phyloP scores from a whole-genome alignment of 768 basidiomycete genomes.

The Tulasnella sp. region DNA sequence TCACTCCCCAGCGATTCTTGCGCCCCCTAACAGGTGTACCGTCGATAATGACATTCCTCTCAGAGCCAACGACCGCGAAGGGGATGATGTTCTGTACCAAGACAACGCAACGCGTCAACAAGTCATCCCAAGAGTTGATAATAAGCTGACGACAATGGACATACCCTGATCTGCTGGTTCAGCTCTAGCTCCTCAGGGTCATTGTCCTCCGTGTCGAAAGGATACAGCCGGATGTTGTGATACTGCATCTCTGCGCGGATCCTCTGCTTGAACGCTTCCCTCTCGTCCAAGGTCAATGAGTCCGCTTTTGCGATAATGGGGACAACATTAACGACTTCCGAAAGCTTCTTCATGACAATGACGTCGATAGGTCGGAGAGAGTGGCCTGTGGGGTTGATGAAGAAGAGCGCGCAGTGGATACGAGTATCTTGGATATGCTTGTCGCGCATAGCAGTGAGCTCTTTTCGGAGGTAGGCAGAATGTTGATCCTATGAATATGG shows the following conservation, averaged over 20 bases:
- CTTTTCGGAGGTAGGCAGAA: slow-evolving; percentile 96
- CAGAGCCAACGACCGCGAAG: slow-evolving; percentile 96
- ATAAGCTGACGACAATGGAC: slow-evolving; percentile 25
- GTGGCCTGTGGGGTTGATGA: slow-evolving; percentile 98
- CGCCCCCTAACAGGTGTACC: slow-evolving; percentile 91
- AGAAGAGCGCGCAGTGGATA: slow-evolving; percentile 96
- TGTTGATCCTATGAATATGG: slow-evolving; percentile 68
- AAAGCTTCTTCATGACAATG: slow-evolving; percentile 97
- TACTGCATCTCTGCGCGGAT: slow-evolving; percentile 87
- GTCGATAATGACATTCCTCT: slow-evolving; percentile 88
- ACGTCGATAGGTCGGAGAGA: slow-evolving; percentile 92
- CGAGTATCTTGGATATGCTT: slow-evolving; percentile 97
- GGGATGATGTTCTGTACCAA: slow-evolving; percentile 73
- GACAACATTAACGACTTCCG: slow-evolving; percentile 97
- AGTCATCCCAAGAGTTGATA: background rate
- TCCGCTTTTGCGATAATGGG: slow-evolving; percentile 99
- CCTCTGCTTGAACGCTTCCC: slow-evolving; percentile 89
- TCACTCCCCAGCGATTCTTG: slow-evolving; percentile 97
- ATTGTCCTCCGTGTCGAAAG: slow-evolving; percentile 92
- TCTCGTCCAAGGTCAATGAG: slow-evolving; percentile 85
- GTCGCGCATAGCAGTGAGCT: slow-evolving; percentile 97
- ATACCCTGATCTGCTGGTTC: slow-evolving; percentile 81
- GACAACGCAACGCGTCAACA: slow-evolving; percentile 6
- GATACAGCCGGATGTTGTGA: slow-evolving; percentile 90
- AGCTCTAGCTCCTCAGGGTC: slow-evolving; percentile 87